phyloP scores from a whole-genome alignment of 2,329 filamentous ascomycete species.

The Ilyonectria robusta region DNA sequence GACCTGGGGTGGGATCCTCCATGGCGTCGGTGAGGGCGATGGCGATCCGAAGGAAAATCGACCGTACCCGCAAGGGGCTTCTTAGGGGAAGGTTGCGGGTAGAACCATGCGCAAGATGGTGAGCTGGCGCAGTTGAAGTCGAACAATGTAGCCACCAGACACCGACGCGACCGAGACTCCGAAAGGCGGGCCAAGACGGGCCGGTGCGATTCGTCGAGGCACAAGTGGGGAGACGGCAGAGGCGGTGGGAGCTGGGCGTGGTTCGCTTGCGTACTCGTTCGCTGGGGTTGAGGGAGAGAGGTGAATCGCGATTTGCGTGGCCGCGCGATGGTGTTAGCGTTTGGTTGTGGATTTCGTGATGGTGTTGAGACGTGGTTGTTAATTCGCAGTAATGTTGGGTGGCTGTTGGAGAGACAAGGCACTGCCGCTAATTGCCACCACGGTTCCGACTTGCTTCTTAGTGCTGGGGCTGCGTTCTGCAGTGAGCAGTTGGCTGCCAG shows the following conservation, averaged over 20 bases:
- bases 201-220: slow-evolving; percentile 14
- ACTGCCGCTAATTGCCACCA: slow-evolving; percentile 42
- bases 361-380: slow-evolving; percentile 47
- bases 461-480: background rate
- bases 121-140: slow-evolving; percentile 28
- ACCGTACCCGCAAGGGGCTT: slow-evolving; percentile 50
- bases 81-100: slow-evolving; percentile 32
- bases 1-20: slow-evolving; percentile 44
- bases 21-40: slow-evolving; percentile 36
- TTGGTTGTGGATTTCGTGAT: slow-evolving; percentile 11
- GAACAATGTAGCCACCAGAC: slow-evolving; percentile 10
- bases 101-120: slow-evolving; percentile 42
- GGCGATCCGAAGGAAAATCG: slow-evolving; percentile 38
- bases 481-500: slow-evolving; percentile 19
- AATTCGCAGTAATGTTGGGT: slow-evolving; percentile 33
- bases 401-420: slow-evolving; percentile 28
- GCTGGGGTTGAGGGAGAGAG: background rate
- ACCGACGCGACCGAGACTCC: slow-evolving; percentile 17
- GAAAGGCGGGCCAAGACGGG: slow-evolving; percentile 19
- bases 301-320: background rate
- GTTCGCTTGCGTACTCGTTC: background rate
- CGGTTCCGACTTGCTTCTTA: slow-evolving; percentile 1
- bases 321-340: slow-evolving; percentile 2
- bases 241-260: background rate
- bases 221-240: background rate